A percentile compares a stretch with the other conserved stretches of the same genome.
phyloP scores from a whole-genome alignment of 2,329 filamentous ascomycete species.

The Penicillium thymicola region DNA sequence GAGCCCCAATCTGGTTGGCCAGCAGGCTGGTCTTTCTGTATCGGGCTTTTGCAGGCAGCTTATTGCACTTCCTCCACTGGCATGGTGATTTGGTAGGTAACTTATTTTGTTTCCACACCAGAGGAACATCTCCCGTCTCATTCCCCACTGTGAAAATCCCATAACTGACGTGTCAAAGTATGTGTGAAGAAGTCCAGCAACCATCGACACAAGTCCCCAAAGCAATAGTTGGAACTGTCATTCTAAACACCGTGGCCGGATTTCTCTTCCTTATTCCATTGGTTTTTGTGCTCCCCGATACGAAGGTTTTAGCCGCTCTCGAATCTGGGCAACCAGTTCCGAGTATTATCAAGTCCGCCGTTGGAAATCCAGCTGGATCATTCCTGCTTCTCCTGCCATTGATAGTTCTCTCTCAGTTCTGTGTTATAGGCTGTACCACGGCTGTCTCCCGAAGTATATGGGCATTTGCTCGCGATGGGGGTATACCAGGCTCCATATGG shows the following conservation, averaged over 20 bases:
- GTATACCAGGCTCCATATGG: conserved; percentile 62
- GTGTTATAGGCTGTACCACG: conserved; percentile 68
- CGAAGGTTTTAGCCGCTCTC: conserved; percentile 59
- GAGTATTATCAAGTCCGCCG: conserved; percentile 68
- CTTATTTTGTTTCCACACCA: background rate
- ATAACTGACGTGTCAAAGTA: conserved; percentile 28
- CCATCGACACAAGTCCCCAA: conserved; percentile 63
- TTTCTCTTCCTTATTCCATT: conserved; percentile 67
- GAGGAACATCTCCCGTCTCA: background rate
- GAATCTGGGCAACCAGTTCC: conserved; percentile 70
- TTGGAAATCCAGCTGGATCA: conserved; percentile 65
- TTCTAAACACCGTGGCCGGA: conserved; percentile 61
- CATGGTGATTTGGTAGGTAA: conserved; percentile 71
- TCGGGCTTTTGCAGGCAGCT: conserved; percentile 61
- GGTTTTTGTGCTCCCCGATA: conserved; percentile 68
- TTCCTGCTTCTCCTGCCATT: conserved; percentile 65
- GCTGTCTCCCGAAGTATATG: conserved; percentile 70
- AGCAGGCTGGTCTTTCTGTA: conserved; percentile 66
- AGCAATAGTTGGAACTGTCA: conserved; percentile 65
- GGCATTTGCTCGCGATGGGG: conserved; percentile 69
- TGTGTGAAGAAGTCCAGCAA: conserved; percentile 67
- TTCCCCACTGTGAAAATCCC: too few species aligned
- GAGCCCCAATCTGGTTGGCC: conserved; percentile 67
- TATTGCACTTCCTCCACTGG: conserved; percentile 68
- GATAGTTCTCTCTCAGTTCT: conserved; percentile 71